A percentile compares a stretch with the other conserved stretches of the same genome.
Conservation (phyloP, 2,329 filamentous ascomycete genomes). For the Curvularia eragrostidis region DNA sequence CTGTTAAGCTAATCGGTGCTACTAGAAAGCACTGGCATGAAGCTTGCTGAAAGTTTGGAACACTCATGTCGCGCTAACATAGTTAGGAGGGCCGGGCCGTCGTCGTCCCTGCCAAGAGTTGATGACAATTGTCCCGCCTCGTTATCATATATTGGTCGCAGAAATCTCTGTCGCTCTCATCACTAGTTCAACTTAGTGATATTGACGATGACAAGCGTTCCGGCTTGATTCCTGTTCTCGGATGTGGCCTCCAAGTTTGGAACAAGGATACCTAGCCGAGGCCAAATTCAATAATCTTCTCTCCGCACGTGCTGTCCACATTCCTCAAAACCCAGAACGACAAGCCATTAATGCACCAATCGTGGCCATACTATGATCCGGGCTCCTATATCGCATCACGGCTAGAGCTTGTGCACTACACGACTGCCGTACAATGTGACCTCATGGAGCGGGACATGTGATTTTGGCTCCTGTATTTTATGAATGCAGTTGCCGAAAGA, state of each 20-base stretch:
- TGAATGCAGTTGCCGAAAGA: background rate
- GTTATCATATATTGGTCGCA: background rate
- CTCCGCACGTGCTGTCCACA: background rate
- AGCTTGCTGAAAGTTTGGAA: background rate
- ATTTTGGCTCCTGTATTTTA: background rate
- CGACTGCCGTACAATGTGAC: conserved; percentile 7
- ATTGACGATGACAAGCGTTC: background rate
- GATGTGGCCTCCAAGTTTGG: conserved; percentile 1
- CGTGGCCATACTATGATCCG: conserved; percentile 5
- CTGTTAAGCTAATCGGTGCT: background rate
- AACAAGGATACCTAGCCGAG: conserved; percentile 9
- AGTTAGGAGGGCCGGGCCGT: background rate
- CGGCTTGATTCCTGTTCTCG: background rate
- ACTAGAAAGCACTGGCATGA: background rate
- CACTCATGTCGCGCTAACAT: background rate
- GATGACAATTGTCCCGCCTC: background rate
- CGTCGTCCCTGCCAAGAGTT: background rate
- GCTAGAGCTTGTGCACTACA: conserved; percentile 7
- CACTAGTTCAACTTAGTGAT: background rate
- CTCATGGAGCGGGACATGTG: conserved; percentile 17
- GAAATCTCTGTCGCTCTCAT: background rate
- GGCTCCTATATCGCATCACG: conserved; percentile 19
- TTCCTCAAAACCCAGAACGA: background rate
- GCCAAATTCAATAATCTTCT: conserved; percentile 2
- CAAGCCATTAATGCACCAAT: conserved; percentile 11